Evolutionary conservation across 1,284 basidiomycete genomes (phyloP).

Genomic region (Ceratobasidium papillatum): DNA sequence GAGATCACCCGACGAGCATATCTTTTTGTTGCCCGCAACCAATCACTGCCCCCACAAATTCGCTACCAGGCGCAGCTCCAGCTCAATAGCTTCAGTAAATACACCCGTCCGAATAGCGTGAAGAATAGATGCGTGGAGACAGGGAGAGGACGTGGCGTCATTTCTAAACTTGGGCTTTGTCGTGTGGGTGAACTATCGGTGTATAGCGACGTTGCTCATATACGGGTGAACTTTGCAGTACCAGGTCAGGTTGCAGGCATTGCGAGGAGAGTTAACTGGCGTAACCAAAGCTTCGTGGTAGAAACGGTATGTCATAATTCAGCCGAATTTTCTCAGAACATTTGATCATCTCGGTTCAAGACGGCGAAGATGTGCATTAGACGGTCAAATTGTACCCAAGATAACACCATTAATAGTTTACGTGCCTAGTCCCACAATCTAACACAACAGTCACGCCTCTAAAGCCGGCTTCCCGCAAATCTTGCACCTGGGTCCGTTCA

Average conservation of each 20-base stretch:
- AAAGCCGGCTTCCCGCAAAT: neutral
- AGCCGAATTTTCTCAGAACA: neutral
- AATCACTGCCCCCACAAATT: slow-evolving; percentile 80
- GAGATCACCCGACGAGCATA: slow-evolving; percentile 88
- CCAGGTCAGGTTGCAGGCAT: slow-evolving; percentile 87
- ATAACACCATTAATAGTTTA: slow-evolving; percentile 3
- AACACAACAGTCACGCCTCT: neutral
- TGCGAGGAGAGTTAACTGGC: slow-evolving; percentile 81
- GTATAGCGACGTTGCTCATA: neutral
- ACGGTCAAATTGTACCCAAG: neutral
- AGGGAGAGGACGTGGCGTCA: slow-evolving; percentile 85
- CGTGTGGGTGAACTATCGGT: slow-evolving; percentile 67
- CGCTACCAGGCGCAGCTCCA: slow-evolving; percentile 97
- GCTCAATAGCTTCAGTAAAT: slow-evolving; percentile 85
- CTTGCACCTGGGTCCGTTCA: neutral
- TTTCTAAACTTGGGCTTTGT: slow-evolving; percentile 88
- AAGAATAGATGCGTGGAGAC: slow-evolving; percentile 89
- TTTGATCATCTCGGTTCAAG: slow-evolving; percentile 14
- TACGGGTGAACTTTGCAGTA: slow-evolving; percentile 60
- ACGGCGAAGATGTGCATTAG: neutral
- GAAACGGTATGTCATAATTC: slow-evolving; percentile 41
- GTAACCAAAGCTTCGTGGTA: slow-evolving; percentile 93
- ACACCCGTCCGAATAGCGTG: slow-evolving; percentile 83
- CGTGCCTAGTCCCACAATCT: neutral
- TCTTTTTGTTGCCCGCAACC: slow-evolving; percentile 89